Evolutionary conservation across 75 land plant species (phyloP).

Genomic region (Chamaecyparis obtusa): DNA sequence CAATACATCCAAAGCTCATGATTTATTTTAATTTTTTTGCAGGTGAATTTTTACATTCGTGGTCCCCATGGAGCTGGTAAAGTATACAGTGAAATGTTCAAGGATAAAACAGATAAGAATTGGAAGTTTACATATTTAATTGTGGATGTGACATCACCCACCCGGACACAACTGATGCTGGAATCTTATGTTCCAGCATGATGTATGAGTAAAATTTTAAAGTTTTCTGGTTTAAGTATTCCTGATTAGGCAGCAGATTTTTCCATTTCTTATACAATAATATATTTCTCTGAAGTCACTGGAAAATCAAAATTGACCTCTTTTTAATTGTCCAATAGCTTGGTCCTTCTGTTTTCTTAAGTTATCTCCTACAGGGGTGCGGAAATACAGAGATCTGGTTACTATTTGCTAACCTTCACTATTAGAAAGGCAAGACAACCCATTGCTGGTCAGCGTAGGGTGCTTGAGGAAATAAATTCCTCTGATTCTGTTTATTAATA

Average conservation of each 20-base stretch:
- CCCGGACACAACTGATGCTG: constrained; percentile 64
- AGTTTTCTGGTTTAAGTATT: not conserved
- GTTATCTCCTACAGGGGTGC: not conserved
- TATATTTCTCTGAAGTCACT: not conserved
- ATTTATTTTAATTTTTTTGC: not conserved
- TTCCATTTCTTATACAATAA: not conserved
- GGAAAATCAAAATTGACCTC: not conserved
- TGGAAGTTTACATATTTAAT: constrained; percentile 95
- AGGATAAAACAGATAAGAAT: constrained; percentile 66
- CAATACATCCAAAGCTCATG: not conserved
- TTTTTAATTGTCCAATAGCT: not conserved
- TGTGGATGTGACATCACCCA: constrained; percentile 76
- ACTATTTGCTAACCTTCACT: not conserved
- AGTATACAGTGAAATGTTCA: constrained; percentile 86
- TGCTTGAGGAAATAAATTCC: not conserved
- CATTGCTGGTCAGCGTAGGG: not conserved
- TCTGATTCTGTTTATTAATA: not conserved
- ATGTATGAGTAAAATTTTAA: constrained; percentile 6
- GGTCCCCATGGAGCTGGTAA: constrained; percentile 93
- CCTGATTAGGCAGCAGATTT: not conserved
- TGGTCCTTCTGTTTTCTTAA: not conserved
- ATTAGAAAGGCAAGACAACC: not conserved
- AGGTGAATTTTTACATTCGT: constrained; percentile 83
- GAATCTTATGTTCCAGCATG: constrained; percentile 91
- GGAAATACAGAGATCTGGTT: not conserved